Percentiles rank a stretch among this genome's conserved stretches.
Conservation (phyloP, 2,329 filamentous ascomycete genomes). For the Epichloe elymi region DNA sequence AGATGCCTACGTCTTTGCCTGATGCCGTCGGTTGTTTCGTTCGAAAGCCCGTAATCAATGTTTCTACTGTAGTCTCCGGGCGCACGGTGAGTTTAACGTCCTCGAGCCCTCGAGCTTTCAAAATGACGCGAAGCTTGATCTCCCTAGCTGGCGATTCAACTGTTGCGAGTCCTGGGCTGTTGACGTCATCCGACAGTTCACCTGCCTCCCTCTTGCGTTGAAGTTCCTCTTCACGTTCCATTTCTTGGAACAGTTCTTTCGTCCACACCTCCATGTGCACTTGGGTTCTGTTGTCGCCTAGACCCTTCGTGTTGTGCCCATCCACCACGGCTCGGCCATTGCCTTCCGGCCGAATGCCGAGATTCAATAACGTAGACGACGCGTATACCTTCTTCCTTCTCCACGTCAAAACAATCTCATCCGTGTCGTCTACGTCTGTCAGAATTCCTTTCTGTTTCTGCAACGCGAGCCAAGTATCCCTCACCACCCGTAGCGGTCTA, state of each 20-base stretch:
- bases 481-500: constrained; percentile 54
- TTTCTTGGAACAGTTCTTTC: constrained; percentile 40
- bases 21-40: constrained; percentile 35
- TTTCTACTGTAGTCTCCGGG: constrained; percentile 44
- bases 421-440: constrained; percentile 27
- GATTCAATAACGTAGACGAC: constrained; percentile 55
- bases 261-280: constrained; percentile 74
- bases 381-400: constrained; percentile 59
- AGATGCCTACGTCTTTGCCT: constrained; percentile 44
- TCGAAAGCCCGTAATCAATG: constrained; percentile 50
- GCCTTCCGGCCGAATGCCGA: constrained; percentile 42
- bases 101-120: constrained; percentile 39
- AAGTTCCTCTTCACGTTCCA: constrained; percentile 35
- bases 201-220: constrained; percentile 30
- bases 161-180: constrained; percentile 10
- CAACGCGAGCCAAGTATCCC: constrained; percentile 53
- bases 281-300: constrained; percentile 36
- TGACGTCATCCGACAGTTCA: constrained; percentile 22
- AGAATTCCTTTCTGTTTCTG: constrained; percentile 33
- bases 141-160: constrained; percentile 14
- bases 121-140: constrained; percentile 34
- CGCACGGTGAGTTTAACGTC: constrained; percentile 38
- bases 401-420: constrained; percentile 66
- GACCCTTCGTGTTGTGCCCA: constrained; percentile 26
- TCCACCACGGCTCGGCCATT: constrained; percentile 29